Percentiles rank a stretch among this genome's conserved stretches.
phyloP scores from a whole-genome alignment of 1,139 yeast species.

The Kodamaea alishanica region DNA sequence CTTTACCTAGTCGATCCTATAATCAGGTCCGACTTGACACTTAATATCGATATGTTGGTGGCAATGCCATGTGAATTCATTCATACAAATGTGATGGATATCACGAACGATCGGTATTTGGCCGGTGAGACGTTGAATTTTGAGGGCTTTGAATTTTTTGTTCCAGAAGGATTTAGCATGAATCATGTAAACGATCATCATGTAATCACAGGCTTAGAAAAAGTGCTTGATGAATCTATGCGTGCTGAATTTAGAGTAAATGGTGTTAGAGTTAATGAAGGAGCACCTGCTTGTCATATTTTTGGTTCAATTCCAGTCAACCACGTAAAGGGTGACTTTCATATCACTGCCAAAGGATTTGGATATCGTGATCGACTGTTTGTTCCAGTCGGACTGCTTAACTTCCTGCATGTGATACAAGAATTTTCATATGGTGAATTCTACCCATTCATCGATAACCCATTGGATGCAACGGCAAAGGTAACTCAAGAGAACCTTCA shows the following conservation, averaged over 20 bases:
- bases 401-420: constrained; percentile 79
- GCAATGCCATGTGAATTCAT: constrained; percentile 80
- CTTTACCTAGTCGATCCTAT: constrained; percentile 70
- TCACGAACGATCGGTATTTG: constrained; percentile 69
- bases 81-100: constrained; percentile 74
- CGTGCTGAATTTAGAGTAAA: constrained; percentile 55
- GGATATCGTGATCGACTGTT: constrained; percentile 52
- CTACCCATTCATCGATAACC: constrained; percentile 81
- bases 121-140: constrained; percentile 73
- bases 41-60: constrained; percentile 77
- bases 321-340: constrained; percentile 81
- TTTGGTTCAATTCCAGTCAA: constrained; percentile 86
- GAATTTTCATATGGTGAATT: constrained; percentile 91
- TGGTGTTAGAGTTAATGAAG: constrained; percentile 42
- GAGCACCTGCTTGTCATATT: constrained; percentile 80
- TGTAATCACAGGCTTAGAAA: constrained; percentile 64
- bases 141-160: constrained; percentile 55
- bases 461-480: constrained; percentile 73
- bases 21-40: constrained; percentile 56
- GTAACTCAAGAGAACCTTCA: constrained; percentile 43
- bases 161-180: constrained; percentile 46
- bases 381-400: constrained; percentile 49
- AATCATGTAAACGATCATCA: constrained; percentile 47
- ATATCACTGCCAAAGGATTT: constrained; percentile 72
- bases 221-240: constrained; percentile 59